Percentiles rank a stretch among this genome's conserved stretches.
phyloP scores from a whole-genome alignment of 202 grass and related monocot genomes.

The Bolboschoenoplectus hybrid region DNA sequence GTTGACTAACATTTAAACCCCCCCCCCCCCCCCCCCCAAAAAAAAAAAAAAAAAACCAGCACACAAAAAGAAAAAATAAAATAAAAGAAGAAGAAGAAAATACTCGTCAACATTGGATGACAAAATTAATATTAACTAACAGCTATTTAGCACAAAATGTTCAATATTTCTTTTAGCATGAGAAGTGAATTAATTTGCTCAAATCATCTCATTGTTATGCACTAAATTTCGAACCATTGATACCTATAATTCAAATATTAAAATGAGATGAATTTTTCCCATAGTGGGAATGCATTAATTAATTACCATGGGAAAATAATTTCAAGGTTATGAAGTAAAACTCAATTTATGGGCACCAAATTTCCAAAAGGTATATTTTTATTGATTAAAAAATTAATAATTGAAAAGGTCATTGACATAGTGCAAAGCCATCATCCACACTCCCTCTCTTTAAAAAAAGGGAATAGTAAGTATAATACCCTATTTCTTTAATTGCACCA shows the following conservation, averaged over 20 bases:
- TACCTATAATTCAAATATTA: neutral
- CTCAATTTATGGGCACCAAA: constrained; percentile 4
- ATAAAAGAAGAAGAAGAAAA: no score
- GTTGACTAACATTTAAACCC: no score
- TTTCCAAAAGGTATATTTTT: neutral
- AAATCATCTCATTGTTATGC: neutral
- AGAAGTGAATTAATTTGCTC: no score
- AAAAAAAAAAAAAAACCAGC: no score
- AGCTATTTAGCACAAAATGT: no score
- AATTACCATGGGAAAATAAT: neutral
- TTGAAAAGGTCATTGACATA: constrained; percentile 12
- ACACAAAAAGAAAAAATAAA: no score
- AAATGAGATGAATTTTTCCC: neutral
- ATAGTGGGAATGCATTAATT: neutral
- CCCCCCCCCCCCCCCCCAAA: no score
- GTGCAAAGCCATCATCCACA: neutral
- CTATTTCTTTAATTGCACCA: neutral
- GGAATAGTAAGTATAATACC: neutral
- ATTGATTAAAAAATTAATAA: neutral
- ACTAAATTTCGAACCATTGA: neutral
- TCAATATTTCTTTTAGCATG: no score
- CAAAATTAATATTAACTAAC: no score
- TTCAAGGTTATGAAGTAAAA: neutral
- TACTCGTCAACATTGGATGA: no score
- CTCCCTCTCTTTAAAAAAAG: neutral